Evolutionary conservation across 2,329 filamentous ascomycete genomes (phyloP), one percentile per base, ranked within the genome.

Genomic region (Chrysosporium keratinophilum): DNA sequence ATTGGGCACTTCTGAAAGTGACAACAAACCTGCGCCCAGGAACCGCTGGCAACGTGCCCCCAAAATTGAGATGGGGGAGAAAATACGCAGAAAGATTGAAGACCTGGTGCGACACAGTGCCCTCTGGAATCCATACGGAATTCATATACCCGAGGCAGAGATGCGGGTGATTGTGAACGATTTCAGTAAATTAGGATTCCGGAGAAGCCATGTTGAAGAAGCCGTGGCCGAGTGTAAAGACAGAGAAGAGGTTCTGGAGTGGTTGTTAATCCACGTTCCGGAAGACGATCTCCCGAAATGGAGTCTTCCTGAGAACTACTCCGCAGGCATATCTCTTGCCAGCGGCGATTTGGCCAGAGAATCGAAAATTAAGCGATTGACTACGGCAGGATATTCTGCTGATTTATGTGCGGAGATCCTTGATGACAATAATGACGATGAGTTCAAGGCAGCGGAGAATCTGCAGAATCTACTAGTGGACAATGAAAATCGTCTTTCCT

Each of bases 231-330:
- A 90, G 63, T 96, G 90, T 73, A 94, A 91, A 68, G 89, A 95
- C 66, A 79, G 85, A 31, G 90, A 96, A 66, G 93, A 98, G 70
- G 84, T 88, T 14, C 77, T 98, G 1, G 91, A 97, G 67, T 98
- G 93, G 93, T 78, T 98, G 14, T 78, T 98, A 47, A 90, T 97
- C 50, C 91, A 98, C 69, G 89, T 98, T 1, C 93, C 93, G 1
- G 93, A 98, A 66, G 93, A 98, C 65, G 93, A 97, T 63, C 74
- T 97, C n/a, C 93, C 93, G 1, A 76, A 80, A 5, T 97, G 91
- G 89, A 88, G 88, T 61, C 74, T 98, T 41, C 93, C 93, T 0
- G 90, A 94, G 69, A 87, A 84, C 57, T 98, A 98, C 67, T 83
- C 87, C 10, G 91, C 90, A 28, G 93, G 93, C 19, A 84, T 97